Base-by-base conservation (phyloP, 2,329 filamentous ascomycete genomes). In the Aspergillus jensenii region DNA sequence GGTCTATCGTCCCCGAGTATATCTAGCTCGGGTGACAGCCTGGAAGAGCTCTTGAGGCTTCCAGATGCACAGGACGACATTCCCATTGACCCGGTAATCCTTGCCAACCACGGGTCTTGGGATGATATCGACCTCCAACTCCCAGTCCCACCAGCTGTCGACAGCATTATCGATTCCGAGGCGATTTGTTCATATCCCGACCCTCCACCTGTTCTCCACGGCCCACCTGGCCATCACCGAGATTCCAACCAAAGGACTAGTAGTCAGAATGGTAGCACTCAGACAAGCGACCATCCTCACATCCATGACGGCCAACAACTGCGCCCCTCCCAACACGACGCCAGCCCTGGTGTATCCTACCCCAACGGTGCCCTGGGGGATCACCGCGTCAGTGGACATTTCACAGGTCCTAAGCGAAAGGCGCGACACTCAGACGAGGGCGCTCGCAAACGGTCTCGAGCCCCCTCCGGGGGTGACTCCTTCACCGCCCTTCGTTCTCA, bases 81-180 rank as follows among this genome's bases (percentile, higher is more conserved):
- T 55, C 58, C 58, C 37, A 60, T 64, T 52, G 50, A 64, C 49
- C 62, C 50, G 23, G 55, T 55, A 49, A 62, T 64, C 52, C 62
- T 64, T 56, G 55, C 58, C 55, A 49, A 62, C 33, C 25, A 51
- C 48, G 41, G 52, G 56, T 45, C 58, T 57, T 62, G 57, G 59
- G 49, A 62, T 46, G 45, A 45, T 51, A 52, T 35, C n/a, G 27
- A 47, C 37, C 49, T 59, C 50, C 57, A 62, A 25, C 54, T 45
- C 45, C 33, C 40, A 47, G 40, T 49, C 47, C 53, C 51, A 25
- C 51, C 49, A 62, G 57, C 25, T 39, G 49, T 19, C 14, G 50
- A 57, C 41, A 54, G 51, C 47, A 31, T 55, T 37, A 53, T 46
- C 46, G 52, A 55, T 55, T 41, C 50, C 15, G 51, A 57, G 57